Evolutionary conservation across 2,329 filamentous ascomycete species (phyloP), one percentile per base, ranked within the genome.

Genomic region (Aureobasidium uvarum): DNA sequence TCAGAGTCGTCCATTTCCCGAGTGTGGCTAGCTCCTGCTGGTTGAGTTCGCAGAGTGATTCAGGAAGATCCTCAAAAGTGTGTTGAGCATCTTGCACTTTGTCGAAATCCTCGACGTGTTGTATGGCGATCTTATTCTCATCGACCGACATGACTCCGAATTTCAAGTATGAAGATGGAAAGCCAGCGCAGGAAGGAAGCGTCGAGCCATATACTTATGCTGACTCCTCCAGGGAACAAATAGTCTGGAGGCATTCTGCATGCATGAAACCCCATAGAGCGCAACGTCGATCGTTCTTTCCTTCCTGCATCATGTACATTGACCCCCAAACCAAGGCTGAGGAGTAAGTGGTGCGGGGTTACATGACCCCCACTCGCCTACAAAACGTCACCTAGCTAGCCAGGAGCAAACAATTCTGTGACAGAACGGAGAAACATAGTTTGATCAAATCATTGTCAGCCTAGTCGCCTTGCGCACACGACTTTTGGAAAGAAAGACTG

Each of bases 51-150:
- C 46, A 46, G 20, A 62, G 46, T 20, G 58, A 62, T 8, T 51
- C 58, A 13, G 58, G 58, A 10, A 62, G 46, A n/a, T 51, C 58
- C 41, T 51, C 58, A n/a, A 51, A 51, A 6, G 41, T 46, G 31
- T 51, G 28, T 16, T 51, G 58, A 51, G 10, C 16, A 31, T 51
- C 14, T 20, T 62, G 45, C 2, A 28, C 18, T 11, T 62, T 62
- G 45, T 62, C 46, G 16, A 62, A 62, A 7, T 50, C 14, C 23
- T 62, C 58, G 36, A 62, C 46, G 8, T 62, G 58, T 28, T 62
- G 58, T n/a, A 23, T 28, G 11, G 58, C 58, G 13, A 51, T 62
- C 23, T 62, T 51, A 36, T 62, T 41, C 23, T 62, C 46, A 23
- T 41, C 36, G 20, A 20, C 46, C 4, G 58, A 62, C 58, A 62